Evolutionary conservation across 2,329 filamentous ascomycete genomes (phyloP).

Genomic region (Chrysoporthe cubensis): DNA sequence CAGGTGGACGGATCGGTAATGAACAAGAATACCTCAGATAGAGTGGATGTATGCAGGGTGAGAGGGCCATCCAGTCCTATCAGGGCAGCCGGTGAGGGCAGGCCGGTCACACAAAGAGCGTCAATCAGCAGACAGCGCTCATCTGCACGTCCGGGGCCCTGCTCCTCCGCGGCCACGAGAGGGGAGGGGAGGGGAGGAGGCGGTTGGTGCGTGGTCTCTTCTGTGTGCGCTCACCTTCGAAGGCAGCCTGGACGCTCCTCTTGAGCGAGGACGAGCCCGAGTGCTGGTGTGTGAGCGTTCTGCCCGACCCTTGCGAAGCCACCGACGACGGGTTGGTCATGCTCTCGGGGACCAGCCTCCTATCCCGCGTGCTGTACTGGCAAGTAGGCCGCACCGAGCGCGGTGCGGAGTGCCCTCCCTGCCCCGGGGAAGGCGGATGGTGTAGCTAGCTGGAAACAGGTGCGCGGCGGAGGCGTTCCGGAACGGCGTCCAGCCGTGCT

Average conservation of each 20-base stretch:
- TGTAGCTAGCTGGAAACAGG: background rate
- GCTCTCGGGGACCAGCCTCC: constrained; percentile 35
- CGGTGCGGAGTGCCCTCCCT: too few species aligned
- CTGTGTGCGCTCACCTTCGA: constrained; percentile 54
- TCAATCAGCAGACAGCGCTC: background rate
- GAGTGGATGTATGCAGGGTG: background rate
- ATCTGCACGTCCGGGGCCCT: background rate
- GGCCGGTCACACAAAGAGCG: background rate
- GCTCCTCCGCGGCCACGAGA: too few species aligned
- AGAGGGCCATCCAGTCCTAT: background rate
- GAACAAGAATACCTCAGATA: constrained; percentile 1
- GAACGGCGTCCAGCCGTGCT: background rate
- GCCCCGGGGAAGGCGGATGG: background rate
- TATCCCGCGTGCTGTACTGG: too few species aligned
- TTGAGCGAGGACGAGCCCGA: constrained; percentile 49
- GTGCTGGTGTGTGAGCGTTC: constrained; percentile 21
- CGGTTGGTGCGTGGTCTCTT: background rate
- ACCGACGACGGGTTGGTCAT: constrained; percentile 58
- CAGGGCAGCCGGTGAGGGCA: background rate
- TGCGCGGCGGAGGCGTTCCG: background rate
- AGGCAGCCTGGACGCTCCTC: constrained; percentile 62
- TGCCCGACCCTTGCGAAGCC: constrained; percentile 25
- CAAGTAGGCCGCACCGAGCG: too few species aligned
- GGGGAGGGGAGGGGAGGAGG: background rate
- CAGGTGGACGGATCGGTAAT: background rate